Evolutionary conservation across 1,284 basidiomycete species (phyloP).

Genomic region (Baeospora myosura): DNA sequence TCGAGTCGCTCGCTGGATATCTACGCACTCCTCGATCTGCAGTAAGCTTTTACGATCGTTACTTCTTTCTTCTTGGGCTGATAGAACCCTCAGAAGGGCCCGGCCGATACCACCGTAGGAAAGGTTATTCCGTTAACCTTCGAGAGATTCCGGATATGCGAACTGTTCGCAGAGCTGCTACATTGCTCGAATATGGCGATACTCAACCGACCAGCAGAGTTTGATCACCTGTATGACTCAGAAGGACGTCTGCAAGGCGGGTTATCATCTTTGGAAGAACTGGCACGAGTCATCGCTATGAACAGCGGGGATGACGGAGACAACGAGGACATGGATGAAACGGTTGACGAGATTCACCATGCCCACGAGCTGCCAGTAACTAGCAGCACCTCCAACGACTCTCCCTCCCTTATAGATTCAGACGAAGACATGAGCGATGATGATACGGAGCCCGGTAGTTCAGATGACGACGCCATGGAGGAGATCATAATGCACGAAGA

Average conservation of each 20-base stretch:
- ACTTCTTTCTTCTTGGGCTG: conserved; percentile 1
- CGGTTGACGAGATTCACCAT: conserved; percentile 9
- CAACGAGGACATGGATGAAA: conserved; percentile 48
- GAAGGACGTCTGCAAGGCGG: conserved; percentile 80
- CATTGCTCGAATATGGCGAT: conserved; percentile 99
- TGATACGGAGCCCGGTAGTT: conserved; percentile 60
- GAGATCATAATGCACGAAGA: conserved; percentile 70
- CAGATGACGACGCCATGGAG: conserved; percentile 68
- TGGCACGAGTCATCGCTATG: conserved; percentile 72
- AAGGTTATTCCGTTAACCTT: conserved; percentile 79
- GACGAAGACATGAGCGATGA: conserved; percentile 25
- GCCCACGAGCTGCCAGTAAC: background rate
- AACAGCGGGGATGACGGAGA: conserved; percentile 46
- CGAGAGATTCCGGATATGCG: conserved; percentile 95
- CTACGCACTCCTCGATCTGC: conserved; percentile 69
- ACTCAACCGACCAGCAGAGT: conserved; percentile 73
- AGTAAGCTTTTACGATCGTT: conserved; percentile 37
- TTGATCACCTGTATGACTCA: conserved; percentile 67
- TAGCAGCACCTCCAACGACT: background rate
- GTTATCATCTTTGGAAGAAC: conserved; percentile 69
- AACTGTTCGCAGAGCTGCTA: conserved; percentile 93
- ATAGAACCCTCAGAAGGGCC: conserved; percentile 41
- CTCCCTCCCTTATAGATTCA: background rate
- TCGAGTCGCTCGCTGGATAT: conserved; percentile 70
- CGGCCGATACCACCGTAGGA: conserved; percentile 67